Evolutionary conservation across 768 basidiomycete species (phyloP), one percentile per base, ranked within the genome.

Genomic region (Guyanaporus albipodus): DNA sequence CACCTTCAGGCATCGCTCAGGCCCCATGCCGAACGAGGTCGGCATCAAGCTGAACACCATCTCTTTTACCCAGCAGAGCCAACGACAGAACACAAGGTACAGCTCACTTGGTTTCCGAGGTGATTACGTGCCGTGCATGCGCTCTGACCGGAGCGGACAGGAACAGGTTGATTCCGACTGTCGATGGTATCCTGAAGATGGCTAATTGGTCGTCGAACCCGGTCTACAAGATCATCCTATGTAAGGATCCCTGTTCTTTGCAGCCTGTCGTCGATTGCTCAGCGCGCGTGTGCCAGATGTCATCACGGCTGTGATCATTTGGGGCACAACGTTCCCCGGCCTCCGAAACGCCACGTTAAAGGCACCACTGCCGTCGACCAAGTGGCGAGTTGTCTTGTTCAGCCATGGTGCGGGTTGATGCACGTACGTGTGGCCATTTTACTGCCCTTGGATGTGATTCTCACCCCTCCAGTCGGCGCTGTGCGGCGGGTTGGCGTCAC

Each of bases 301-400:
- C 3, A 14, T 51, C 17, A 62, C 60, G 1, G 65, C 58, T 11
- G 50, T 63, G 5, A 54, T 63, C 17, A 58, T 62, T 22, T 60
- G 56, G 49, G 65, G 66, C 9, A 68, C 57, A 6, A 67, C 66
- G 15, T 64, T 68, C 44, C 65, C 67, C 3, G 60, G 58, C 8
- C 15, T 57, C n/a, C 50, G 55, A 28, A 54, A 68, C 23, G 64
- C 64, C 0, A 53, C 57, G 7, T 45, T 67, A 41, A 52, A 46
- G 4, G 34, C 8, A 11, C 61, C 61, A 0, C 55, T 60, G 0
- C 18, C 23, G 8, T 42, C 39, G 12, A 15, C 18, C 22, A 59
- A 62, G 42, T 71, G 66, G 65, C 70, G 71, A 0, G 58, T 77
- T 8, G 57, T 76, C 50, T 54, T 77, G 49, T 77, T 75, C 61